Base-by-base conservation (phyloP, 2,329 filamentous ascomycete genomes). In the Bipolaris gigantea region DNA sequence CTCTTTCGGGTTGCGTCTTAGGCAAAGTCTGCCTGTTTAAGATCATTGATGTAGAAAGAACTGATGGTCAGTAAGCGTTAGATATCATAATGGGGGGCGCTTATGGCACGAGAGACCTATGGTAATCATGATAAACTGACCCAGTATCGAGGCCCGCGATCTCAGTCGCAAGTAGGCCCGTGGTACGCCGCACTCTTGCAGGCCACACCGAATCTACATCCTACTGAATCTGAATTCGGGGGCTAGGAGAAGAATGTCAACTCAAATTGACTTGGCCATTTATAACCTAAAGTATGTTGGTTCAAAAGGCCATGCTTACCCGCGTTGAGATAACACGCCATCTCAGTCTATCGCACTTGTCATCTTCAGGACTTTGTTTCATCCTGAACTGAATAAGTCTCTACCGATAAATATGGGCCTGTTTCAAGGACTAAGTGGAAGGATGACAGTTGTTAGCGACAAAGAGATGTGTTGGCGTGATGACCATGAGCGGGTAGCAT, bases 401-500 rank as follows among this genome's bases (percentile, higher is more conserved):
- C 5, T 10, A 21, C 11, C 19, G 15, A 8, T 15, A 19, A 25
- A 15, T 15, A 55, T 51, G 52, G 19, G 32, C n/a, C 38, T 44
- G 19, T 46, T 55, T 18, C 36, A 51, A 16, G n/a, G 9, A 13
- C 13, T 51, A 13, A 11, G 35, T 16, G 23, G n/a, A 33, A 16
- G 42, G 5, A 33, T 23, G 15, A 38, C 30, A 15, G 30, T n/a
- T 18, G 42, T 15, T 13, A 43, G 5, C 13, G 7, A 7, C 11
- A n/a, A 39, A 11, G 9, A 18, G 16, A n/a, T 15, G 7, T 5
- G n/a, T 16, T 13, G 30, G 8, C 18, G 25, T 13, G 32, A 38
- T 15, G 25, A 55, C 11, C n/a, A 9, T 36, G 44, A 53, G 30
- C 52, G 54, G 21, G n/a, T 53, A 13, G 46, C 33, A 3, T 65